phyloP scores from a whole-genome alignment of 2,329 filamentous ascomycete species.

The Colletotrichum zoysiae region DNA sequence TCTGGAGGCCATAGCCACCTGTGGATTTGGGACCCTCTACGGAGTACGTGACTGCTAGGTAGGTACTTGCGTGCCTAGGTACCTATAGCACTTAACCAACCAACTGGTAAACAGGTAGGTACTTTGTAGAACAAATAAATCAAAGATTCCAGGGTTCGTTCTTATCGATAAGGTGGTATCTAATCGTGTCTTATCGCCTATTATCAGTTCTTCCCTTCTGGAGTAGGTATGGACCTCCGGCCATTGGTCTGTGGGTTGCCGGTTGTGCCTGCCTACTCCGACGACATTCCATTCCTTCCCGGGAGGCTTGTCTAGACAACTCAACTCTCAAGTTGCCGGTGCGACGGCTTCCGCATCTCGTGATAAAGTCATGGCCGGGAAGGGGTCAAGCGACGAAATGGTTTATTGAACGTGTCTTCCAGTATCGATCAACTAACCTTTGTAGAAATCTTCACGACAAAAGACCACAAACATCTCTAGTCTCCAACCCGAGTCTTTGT shows the following conservation, averaged over 20 bases:
- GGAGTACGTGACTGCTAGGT: background rate
- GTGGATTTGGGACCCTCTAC: background rate
- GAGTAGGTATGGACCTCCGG: background rate
- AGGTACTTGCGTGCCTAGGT: background rate
- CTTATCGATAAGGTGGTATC: constrained; percentile 20
- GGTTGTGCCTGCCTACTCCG: constrained; percentile 19
- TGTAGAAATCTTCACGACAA: too few relatives aligned
- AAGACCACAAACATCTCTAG: background rate
- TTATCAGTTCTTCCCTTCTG: constrained; percentile 2
- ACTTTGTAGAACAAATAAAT: background rate
- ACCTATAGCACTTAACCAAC: too few relatives aligned
- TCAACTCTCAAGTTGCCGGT: background rate
- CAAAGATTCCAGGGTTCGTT: background rate
- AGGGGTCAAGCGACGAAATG: background rate
- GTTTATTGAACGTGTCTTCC: background rate
- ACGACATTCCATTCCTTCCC: constrained; percentile 36
- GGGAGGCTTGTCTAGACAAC: too few relatives aligned
- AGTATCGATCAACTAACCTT: background rate
- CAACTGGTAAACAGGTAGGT: too few relatives aligned
- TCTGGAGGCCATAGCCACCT: constrained; percentile 12
- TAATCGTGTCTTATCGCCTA: background rate
- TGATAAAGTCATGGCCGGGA: background rate
- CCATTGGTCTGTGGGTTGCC: background rate
- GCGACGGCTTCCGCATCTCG: background rate
- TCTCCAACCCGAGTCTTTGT: background rate